Evolutionary conservation across 2,329 filamentous ascomycete genomes (phyloP), one percentile per base, ranked within the genome.

Genomic region (Purpureocillium takamizusanense): DNA sequence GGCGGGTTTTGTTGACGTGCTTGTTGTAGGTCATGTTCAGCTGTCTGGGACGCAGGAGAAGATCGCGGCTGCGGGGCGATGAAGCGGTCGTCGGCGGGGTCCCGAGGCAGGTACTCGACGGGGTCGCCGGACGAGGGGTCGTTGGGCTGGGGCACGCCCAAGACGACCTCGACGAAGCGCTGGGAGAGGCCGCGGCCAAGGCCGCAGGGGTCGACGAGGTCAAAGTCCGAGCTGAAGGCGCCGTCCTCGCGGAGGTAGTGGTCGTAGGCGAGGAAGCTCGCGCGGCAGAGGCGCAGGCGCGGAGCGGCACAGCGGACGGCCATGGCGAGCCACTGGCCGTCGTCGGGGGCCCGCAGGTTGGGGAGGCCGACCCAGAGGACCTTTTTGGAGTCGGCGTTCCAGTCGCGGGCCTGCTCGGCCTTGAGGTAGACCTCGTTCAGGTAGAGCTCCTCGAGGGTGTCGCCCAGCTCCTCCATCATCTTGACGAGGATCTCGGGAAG

Each of bases 391-490:
- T 61, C 54, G 13, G 53, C 43, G 38, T 63, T 60, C 41, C 51
- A 54, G 29, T 57, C 47, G 31, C 44, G 38, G n/a, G 53, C 52
- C 40, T 65, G 61, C 29, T 61, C 53, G 7, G 55, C 58, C 50
- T 69, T 68, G 33, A 70, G 57, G 40, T 63, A 67, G 11, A 70
- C 61, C 35, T 66, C 58, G 41, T 65, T 66, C 2, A 71, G 54
- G 43, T 65, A 67, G 23, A 71, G 59, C 50, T 70, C 66, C 37
- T 57, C 52, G 2, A 71, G 56, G 3, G 63, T 60, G 28, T 51
- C 43, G 18, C 58, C 56, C 34, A 69, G 59, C 34, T 55, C 57
- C 23, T 56, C 51, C 15, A 54, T 49, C 7, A 56, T 53, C 13
- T 52, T 51, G 10, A 58, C 23, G n/a, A 70, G 53, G 8, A 56